Percentiles rank a stretch among this genome's conserved stretches.
Evolutionary conservation across 306 rosid genomes (phyloP).

Genomic region (Vachellia pachyceras): DNA sequence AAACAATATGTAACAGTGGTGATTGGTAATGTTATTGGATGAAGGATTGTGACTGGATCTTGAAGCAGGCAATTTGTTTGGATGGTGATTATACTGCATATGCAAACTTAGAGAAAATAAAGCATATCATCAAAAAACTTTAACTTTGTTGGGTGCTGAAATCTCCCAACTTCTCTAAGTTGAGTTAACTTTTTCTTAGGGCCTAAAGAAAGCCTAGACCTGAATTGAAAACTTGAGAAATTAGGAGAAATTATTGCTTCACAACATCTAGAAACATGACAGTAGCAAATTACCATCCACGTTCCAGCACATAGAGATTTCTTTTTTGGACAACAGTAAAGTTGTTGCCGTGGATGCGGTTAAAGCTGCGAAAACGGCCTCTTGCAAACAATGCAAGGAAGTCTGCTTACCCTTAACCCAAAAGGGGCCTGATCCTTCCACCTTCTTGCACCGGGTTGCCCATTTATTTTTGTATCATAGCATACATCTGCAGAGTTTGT

Average conservation of each 20-base stretch:
- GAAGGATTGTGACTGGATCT: no score
- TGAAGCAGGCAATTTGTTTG: no score
- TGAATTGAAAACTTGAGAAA: not conserved
- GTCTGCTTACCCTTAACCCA: not conserved
- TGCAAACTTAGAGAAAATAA: no score
- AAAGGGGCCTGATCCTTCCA: not conserved
- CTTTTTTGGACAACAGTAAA: not conserved
- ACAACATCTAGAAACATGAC: not conserved
- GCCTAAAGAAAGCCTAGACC: not conserved
- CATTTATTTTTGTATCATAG: not conserved
- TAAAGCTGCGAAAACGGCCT: not conserved
- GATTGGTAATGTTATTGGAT: no score
- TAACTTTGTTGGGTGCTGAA: not conserved
- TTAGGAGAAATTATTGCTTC: not conserved
- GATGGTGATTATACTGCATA: no score
- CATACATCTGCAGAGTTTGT: conserved; percentile 27
- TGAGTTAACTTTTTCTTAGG: not conserved
- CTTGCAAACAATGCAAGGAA: not conserved
- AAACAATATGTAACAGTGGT: no score
- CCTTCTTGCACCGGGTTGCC: not conserved
- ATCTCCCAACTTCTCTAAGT: not conserved
- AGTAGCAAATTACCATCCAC: not conserved
- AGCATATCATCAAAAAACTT: no score
- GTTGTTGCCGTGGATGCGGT: not conserved
- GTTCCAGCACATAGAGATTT: not conserved